Evolutionary conservation across 768 basidiomycete species (phyloP), one percentile per base, ranked within the genome.

Genomic region (Pleurotus sapidus): DNA sequence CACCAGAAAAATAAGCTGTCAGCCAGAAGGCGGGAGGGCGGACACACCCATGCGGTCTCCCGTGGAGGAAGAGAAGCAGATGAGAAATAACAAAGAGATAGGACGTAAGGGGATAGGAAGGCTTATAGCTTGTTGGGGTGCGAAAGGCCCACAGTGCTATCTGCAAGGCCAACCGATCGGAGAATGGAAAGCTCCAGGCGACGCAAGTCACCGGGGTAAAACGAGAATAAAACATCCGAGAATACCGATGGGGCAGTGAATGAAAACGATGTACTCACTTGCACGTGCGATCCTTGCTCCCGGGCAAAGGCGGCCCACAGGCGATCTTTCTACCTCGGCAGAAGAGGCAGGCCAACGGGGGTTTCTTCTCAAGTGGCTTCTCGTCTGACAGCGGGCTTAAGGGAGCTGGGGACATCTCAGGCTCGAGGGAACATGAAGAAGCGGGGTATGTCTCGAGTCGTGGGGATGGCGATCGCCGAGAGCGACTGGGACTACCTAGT

Each of bases 281-380:
- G 84, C 86, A 88, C 0, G 84, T 82, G 59, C 77, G 77, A 60
- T 83, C 81, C 49, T 73, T 72, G 60, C 79, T 82, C 7, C 77
- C 80, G 0, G 79, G 75, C 11, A 75, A 62, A 2, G 84, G 83
- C 9, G 84, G 80, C 0, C 86, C 86, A 59, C 86, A 88, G 7
- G 86, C 86, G 49, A 88, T 88, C 70, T 87, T 87, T 42, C 86
- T 74, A 4, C 84, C 84, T 40, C 86, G 75, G 64, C 86, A 87
- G 63, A 87, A 87, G 5, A 84, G 70, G 60, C 86, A 87, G 1
- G 86, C 86, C 1, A 87, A 72, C 2, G 81, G 77, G 14, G 86
- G 86, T 60, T 86, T 87, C 72, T 82, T 83, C 46, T 73, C 69
- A 38, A 65, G 57, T 49, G 69, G 67, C 54, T 70, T 65, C 64